phyloP scores from a whole-genome alignment of 1,284 basidiomycete genomes.

The Ceratobasidium sp. region DNA sequence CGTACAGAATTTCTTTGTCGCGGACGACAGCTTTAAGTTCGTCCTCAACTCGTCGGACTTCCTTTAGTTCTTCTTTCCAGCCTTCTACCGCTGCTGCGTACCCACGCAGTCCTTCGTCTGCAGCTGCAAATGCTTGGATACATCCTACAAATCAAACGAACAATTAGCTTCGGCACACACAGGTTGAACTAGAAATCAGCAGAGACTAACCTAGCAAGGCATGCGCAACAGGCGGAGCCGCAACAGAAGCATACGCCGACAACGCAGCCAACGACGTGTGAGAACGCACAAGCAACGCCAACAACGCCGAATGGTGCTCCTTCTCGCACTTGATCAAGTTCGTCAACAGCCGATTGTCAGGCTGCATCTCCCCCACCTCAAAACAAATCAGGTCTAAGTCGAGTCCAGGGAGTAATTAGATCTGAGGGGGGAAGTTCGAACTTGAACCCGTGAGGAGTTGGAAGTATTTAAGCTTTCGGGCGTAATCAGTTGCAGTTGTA shows the following conservation, averaged over 20 bases:
- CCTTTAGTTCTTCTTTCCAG: slow-evolving; percentile 73
- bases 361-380: background rate
- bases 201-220: slow-evolving; percentile 70
- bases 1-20: slow-evolving; percentile 83
- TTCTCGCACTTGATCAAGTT: slow-evolving; percentile 78
- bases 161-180: background rate
- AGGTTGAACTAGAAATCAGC: background rate
- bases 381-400: background rate
- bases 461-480: slow-evolving; percentile 5
- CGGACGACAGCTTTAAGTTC: slow-evolving; percentile 75
- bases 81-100: slow-evolving; percentile 72
- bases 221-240: slow-evolving; percentile 68
- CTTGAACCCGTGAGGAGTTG: background rate
- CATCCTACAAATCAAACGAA: slow-evolving; percentile 20
- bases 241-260: slow-evolving; percentile 78
- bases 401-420: background rate
- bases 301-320: slow-evolving; percentile 74
- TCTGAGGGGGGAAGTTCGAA: background rate
- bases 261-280: slow-evolving; percentile 74
- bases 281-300: slow-evolving; percentile 68
- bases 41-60: slow-evolving; percentile 70
- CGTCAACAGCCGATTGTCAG: slow-evolving; percentile 74
- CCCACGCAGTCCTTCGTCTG: slow-evolving; percentile 74
- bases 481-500: slow-evolving; percentile 12
- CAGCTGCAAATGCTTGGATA: slow-evolving; percentile 66